Percentiles rank a stretch among this genome's conserved stretches.
phyloP scores from a whole-genome alignment of 2,329 filamentous ascomycete genomes.

The Nakataea oryzae region DNA sequence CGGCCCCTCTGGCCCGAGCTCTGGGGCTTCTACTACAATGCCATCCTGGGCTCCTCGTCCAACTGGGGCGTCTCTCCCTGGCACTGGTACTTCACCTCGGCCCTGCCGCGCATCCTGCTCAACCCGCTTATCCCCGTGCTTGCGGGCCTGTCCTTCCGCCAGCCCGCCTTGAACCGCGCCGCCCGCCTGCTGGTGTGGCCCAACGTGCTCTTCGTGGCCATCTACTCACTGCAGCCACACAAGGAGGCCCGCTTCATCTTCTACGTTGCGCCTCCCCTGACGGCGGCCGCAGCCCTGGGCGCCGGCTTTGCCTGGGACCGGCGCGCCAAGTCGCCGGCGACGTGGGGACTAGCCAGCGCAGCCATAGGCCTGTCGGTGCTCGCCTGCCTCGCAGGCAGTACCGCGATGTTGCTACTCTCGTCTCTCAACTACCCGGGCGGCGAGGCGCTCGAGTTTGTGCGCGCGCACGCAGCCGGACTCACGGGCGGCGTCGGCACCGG shows the following conservation, averaged over 20 bases:
- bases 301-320: slow-evolving; percentile 62
- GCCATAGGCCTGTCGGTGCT: slow-evolving; percentile 49
- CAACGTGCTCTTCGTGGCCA: slow-evolving; percentile 56
- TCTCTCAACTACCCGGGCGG: slow-evolving; percentile 92
- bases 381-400: slow-evolving; percentile 48
- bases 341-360: slow-evolving; percentile 44
- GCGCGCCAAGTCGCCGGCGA: slow-evolving; percentile 42
- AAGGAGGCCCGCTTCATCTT: slow-evolving; percentile 96
- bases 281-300: slow-evolving; percentile 63
- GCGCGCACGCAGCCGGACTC: slow-evolving; percentile 21
- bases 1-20: slow-evolving; percentile 81
- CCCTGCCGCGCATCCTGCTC: slow-evolving; percentile 71
- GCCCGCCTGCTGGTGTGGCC: slow-evolving; percentile 50
- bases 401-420: slow-evolving; percentile 64
- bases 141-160: slow-evolving; percentile 42
- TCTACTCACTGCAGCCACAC: slow-evolving; percentile 86
- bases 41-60: slow-evolving; percentile 69
- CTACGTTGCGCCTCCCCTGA: slow-evolving; percentile 74
- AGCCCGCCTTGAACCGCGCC: slow-evolving; percentile 31
- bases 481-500: slow-evolving; percentile 6
- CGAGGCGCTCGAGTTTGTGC: slow-evolving; percentile 55
- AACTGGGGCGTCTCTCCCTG: slow-evolving; percentile 83
- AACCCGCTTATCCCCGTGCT: slow-evolving; percentile 59
- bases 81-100: slow-evolving; percentile 76
- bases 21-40: slow-evolving; percentile 84